Base-by-base conservation (phyloP, 257 asterid genomes). In the Solanum chilense region DNA sequence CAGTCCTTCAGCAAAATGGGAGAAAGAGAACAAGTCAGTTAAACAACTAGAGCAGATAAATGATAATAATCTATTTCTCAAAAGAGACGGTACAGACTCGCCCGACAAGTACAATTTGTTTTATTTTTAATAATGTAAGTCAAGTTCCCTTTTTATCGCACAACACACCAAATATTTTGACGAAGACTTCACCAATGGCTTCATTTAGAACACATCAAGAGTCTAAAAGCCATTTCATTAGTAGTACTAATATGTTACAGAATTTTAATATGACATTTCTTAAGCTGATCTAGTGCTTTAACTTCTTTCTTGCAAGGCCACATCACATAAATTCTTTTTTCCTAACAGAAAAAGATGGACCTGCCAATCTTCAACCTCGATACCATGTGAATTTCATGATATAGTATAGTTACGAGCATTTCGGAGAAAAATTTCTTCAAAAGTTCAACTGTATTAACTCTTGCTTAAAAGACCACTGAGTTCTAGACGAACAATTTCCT, bases 1-100 rank as follows among this genome's bases (percentile, higher is more conserved):
- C 90, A 37, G 93, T 92, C 62, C 97, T 94, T 92, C 90, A 86
- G 42, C 27, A 80, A 49, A 41, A 80, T 6, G 44, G 62, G 39
- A 77, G 84, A 77, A 77, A 21, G 12, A 42, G 68, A 80, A 80
- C 68, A 49, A 49, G 68, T 27, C 18, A 80, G 85, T 80, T 20
- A 20, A 44, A 12, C 49, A 44, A 44, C 14, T 44, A 44, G 49
- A 11, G 49, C 14, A 11, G 49, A 44, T 44, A 44, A 42, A 11
- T 11, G 49, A 44, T 44, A 44, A 44, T 44, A 44, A 1, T 44
- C 49, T 44, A 44, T 12, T 44, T 44, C 49, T 44, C 49, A 44
- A 44, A 56, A 56, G 25, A 56, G 64, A 56, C 25, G 0, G 25
- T 20, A 77, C 39, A n/a, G 83, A 21, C 83, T 77, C 39, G 3